These are phyloP conservation scores for Glutinoglossum americanum DNA, from an alignment of 495 filamentous ascomycete genomes.

Conservation along the genomic window DNA sequence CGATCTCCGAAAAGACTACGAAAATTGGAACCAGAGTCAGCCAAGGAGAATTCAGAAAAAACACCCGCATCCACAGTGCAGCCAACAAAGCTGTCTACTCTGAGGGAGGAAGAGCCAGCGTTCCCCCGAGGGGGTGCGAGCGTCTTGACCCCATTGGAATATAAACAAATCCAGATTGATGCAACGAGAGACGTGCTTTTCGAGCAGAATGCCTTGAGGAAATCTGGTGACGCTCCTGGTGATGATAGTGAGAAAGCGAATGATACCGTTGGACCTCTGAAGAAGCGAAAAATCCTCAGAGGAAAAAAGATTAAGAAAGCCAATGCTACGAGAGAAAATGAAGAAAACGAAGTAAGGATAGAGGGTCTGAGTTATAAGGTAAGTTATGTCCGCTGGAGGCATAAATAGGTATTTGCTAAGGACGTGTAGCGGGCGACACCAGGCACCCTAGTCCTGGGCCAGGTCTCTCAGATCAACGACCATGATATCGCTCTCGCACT, in stretches of 20 bases:
- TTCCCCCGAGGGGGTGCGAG: conserved; percentile 89
- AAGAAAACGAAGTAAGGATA: conserved; percentile 26
- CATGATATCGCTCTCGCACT: conserved; percentile 60
- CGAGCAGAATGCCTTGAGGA: conserved; percentile 40
- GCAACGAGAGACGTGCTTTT: conserved; percentile 85
- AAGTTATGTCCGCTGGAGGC: conserved; percentile 8
- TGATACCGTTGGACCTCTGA: conserved; percentile 11
- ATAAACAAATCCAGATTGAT: conserved; percentile 89
- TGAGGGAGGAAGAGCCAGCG: conserved; percentile 60
- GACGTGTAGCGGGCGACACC: conserved; percentile 45
- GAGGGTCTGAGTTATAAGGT: conserved; percentile 85
- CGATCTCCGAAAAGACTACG: conserved; percentile 11
- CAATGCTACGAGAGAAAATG: conserved; percentile 16
- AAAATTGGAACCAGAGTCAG: conserved; percentile 8
- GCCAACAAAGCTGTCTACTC: conserved; percentile 18
- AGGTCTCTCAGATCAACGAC: conserved; percentile 58
- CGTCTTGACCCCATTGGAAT: conserved; percentile 76
- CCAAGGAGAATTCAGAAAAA: conserved; percentile 14
- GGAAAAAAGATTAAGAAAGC: conserved; percentile 19
- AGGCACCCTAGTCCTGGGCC: conserved; percentile 71
- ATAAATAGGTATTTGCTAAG: conserved; percentile 18
- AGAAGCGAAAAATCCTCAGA: not conserved
- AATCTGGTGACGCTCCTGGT: conserved; percentile 21
- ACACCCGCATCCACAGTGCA: conserved; percentile 15
- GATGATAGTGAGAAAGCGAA: conserved; percentile 30